phyloP scores from a whole-genome alignment of 2,329 filamentous ascomycete genomes.

The Diaporthe aspalathi region DNA sequence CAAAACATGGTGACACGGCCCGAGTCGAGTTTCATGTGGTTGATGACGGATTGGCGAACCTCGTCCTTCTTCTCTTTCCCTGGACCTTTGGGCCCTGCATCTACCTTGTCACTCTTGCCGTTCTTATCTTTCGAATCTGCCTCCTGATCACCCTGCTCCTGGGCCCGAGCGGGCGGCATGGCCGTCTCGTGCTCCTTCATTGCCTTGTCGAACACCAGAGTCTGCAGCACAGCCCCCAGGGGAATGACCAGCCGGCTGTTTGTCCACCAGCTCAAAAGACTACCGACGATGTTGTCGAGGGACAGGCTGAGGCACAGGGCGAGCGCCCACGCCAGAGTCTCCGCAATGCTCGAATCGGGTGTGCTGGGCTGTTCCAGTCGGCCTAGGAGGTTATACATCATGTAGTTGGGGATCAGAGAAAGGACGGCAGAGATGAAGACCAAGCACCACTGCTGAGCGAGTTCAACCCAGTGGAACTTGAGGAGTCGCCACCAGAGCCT shows the following conservation, averaged over 20 bases:
- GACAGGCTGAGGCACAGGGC: slow-evolving; percentile 47
- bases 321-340: slow-evolving; percentile 48
- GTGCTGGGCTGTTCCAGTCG: slow-evolving; percentile 44
- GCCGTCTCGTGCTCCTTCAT: slow-evolving; percentile 50
- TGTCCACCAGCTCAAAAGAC: slow-evolving; percentile 50
- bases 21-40: slow-evolving; percentile 51
- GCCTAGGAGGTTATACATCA: slow-evolving; percentile 51
- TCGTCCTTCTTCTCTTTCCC: slow-evolving; percentile 42
- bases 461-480: slow-evolving; percentile 43
- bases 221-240: slow-evolving; percentile 48
- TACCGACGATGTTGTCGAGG: slow-evolving; percentile 48
- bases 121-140: slow-evolving; percentile 18
- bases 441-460: slow-evolving; percentile 48
- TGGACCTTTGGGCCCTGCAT: slow-evolving; percentile 21
- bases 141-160: slow-evolving; percentile 39
- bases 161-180: slow-evolving; percentile 37
- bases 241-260: slow-evolving; percentile 49
- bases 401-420: slow-evolving; percentile 49
- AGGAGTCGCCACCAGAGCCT: slow-evolving; percentile 50
- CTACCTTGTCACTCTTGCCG: slow-evolving; percentile 20
- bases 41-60: slow-evolving; percentile 50
- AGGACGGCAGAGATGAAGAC: slow-evolving; percentile 47
- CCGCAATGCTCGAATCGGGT: slow-evolving; percentile 40
- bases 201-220: slow-evolving; percentile 51
- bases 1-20: slow-evolving; percentile 43